A percentile compares a stretch with the other conserved stretches of the same genome.
Conservation (phyloP, 768 basidiomycete genomes). For the Collybiopsis confluens region DNA sequence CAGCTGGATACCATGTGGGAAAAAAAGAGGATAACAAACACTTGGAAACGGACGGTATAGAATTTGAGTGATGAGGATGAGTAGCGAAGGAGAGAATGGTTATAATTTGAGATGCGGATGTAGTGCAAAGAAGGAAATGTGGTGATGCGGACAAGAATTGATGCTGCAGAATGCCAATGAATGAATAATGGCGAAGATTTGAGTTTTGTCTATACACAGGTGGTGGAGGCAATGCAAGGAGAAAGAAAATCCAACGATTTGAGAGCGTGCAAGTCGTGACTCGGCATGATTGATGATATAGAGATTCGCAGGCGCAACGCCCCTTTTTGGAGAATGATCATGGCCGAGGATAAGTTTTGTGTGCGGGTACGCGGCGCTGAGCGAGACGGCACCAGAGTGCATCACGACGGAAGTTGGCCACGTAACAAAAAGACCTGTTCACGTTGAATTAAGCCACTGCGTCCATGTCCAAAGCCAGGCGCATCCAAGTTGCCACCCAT, state of each 20-base stretch:
- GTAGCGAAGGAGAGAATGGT: neutral
- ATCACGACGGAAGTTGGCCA: conserved; percentile 4
- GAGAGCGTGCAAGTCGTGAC: conserved; percentile 4
- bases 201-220: conserved; percentile 1
- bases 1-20: too few relatives aligned
- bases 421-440: conserved; percentile 23
- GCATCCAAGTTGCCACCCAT: conserved; percentile 37
- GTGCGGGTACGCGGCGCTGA: neutral
- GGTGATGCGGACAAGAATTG: neutral
- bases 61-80: too few relatives aligned
- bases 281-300: neutral
- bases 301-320: neutral
- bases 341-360: neutral
- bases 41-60: too few relatives aligned
- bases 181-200: conserved; percentile 1
- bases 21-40: too few relatives aligned
- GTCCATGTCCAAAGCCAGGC: conserved; percentile 60
- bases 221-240: conserved; percentile 8
- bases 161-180: conserved; percentile 4
- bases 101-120: neutral
- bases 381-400: conserved; percentile 2
- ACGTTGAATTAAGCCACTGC: conserved; percentile 55
- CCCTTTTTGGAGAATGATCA: neutral
- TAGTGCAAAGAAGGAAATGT: neutral
- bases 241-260: conserved; percentile 1